Percentiles rank a stretch among this genome's conserved stretches.
These are phyloP conservation scores for Leccinum imitatum DNA, from an alignment of 768 basidiomycete species.

Conservation along the genomic window DNA sequence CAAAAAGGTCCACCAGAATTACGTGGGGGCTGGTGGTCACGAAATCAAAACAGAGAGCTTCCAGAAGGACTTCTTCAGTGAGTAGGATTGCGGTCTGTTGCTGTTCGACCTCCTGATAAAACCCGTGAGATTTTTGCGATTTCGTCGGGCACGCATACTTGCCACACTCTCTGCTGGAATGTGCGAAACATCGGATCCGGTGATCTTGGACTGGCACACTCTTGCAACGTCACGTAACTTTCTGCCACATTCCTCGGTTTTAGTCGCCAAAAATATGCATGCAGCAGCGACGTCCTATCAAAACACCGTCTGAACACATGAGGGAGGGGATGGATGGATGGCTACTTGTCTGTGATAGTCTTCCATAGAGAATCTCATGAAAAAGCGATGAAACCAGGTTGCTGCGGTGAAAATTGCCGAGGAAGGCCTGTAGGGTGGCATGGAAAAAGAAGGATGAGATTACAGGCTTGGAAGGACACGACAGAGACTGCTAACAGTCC, in stretches of 20 bases:
- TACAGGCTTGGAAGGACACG: conserved; percentile 6
- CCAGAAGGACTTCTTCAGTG: conserved; percentile 76
- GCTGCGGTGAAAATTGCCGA: conserved; percentile 85
- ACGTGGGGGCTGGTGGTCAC: conserved; percentile 75
- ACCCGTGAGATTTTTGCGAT: conserved; percentile 1
- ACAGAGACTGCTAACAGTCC: conserved; percentile 55
- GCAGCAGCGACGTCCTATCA: conserved; percentile 78
- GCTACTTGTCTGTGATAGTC: conserved; percentile 74
- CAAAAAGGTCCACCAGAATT: conserved; percentile 71
- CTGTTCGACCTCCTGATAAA: conserved; percentile 67
- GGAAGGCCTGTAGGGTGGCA: conserved; percentile 53
- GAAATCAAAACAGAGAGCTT: conserved; percentile 86
- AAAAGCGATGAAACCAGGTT: conserved; percentile 90
- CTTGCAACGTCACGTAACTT: conserved; percentile 84
- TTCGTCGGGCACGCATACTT: conserved; percentile 20
- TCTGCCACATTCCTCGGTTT: conserved; percentile 86
- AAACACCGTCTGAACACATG: conserved; percentile 9
- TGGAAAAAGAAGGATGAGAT: conserved; percentile 13
- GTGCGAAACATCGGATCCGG: conserved; percentile 50
- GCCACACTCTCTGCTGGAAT: conserved; percentile 69
- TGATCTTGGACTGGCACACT: conserved; percentile 69
- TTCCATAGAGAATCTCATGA: conserved; percentile 83
- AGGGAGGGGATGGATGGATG: conserved; percentile 7
- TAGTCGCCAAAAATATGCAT: conserved; percentile 87
- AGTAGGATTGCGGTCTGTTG: conserved; percentile 66